Evolutionary conservation across 2,329 filamentous ascomycete genomes (phyloP).

Genomic region (Zasmidium cellare): DNA sequence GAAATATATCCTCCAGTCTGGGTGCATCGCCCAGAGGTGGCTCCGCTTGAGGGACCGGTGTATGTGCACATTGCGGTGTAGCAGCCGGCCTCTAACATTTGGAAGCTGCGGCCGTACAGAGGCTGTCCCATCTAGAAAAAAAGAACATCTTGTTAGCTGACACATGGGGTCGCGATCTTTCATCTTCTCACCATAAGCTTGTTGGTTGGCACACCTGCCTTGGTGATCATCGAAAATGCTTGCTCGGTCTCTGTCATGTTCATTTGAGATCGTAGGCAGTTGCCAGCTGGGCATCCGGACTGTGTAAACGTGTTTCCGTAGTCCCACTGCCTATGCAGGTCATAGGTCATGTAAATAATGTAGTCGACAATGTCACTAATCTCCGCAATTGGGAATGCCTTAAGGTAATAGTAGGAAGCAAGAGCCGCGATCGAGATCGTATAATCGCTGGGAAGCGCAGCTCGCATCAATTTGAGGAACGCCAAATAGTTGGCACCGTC

Average conservation of each 20-base stretch:
- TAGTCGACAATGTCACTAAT: conserved; percentile 30
- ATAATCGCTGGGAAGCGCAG: conserved; percentile 13
- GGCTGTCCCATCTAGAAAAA: conserved; percentile 68
- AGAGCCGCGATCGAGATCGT: conserved; percentile 30
- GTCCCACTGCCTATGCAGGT: conserved; percentile 37
- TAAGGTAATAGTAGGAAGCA: conserved; percentile 34
- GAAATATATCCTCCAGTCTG: conserved; percentile 35
- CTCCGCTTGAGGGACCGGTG: conserved; percentile 28
- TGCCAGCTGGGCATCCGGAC: conserved; percentile 32
- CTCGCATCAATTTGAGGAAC: conserved; percentile 9
- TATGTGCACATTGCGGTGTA: conserved; percentile 26
- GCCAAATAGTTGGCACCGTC: conserved; percentile 8
- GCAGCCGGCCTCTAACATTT: conserved; percentile 38
- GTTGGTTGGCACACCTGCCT: conserved; percentile 49
- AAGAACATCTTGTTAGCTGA: too few relatives aligned
- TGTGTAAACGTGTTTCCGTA: conserved; percentile 33
- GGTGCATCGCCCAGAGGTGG: conserved; percentile 34
- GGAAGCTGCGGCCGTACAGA: conserved; percentile 82
- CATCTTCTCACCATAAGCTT: conserved; percentile 72
- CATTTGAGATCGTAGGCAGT: conserved; percentile 37
- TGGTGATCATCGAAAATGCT: conserved; percentile 43
- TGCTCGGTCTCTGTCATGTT: conserved; percentile 40
- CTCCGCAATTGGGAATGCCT: conserved; percentile 25
- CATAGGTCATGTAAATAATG: conserved; percentile 33
- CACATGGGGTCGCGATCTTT: too few relatives aligned